Conservation (phyloP, 805 yeast genomes). For the Candida hungchunana region DNA sequence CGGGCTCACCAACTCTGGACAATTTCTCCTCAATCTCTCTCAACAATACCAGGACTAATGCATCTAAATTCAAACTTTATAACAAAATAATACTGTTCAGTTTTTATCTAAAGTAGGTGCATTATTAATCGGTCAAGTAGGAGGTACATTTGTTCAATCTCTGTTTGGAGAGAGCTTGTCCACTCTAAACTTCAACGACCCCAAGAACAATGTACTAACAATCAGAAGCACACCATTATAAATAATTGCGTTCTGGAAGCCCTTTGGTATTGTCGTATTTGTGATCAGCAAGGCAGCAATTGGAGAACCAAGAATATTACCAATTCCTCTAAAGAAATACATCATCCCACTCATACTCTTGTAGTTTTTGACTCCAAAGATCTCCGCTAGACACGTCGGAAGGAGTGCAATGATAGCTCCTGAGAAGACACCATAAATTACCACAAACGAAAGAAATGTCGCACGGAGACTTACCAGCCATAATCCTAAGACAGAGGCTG, state of each 20-base stretch:
- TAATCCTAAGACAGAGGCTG: conserved; percentile 31
- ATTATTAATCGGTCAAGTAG: no score
- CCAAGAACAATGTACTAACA: conserved; percentile 6
- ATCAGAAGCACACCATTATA: conserved; percentile 26
- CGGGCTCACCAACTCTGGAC: no score
- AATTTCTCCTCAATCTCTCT: no score
- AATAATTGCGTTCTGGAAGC: conserved; percentile 27
- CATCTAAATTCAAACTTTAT: no score
- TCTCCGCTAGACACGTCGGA: conserved; percentile 32
- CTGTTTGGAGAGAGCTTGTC: conserved; percentile 3
- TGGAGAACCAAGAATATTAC: conserved; percentile 33
- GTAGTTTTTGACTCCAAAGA: conserved; percentile 31
- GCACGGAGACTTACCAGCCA: conserved; percentile 31
- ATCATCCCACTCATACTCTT: conserved; percentile 32
- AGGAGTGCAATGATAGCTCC: conserved; percentile 33
- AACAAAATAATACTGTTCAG: no score
- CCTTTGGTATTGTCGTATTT: conserved; percentile 12
- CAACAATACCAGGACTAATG: no score
- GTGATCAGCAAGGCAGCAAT: conserved; percentile 31
- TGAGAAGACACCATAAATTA: conserved; percentile 32
- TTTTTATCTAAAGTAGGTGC: no score
- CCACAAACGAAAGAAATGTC: conserved; percentile 30
- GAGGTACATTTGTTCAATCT: no score
- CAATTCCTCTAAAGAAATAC: conserved; percentile 33
- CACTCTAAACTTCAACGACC: conserved; percentile 3